Conservation (phyloP, 257 asterid genomes). For the Thymus quinquecostatus region DNA sequence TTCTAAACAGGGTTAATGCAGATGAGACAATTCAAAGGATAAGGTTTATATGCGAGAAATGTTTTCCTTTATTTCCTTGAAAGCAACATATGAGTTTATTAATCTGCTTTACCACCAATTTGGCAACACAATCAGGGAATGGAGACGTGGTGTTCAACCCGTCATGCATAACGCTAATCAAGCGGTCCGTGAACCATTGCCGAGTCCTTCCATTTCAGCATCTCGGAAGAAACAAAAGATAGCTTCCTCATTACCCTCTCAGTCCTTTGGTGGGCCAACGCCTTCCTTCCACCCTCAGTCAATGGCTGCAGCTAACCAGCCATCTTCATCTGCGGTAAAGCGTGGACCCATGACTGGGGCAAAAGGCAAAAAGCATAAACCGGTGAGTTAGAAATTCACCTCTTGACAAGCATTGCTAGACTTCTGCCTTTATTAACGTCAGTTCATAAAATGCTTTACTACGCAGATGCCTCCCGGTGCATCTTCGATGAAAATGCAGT, state of each 20-base stretch:
- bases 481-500: conserved; percentile 70
- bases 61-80: conserved; percentile 23
- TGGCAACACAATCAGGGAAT: conserved; percentile 54
- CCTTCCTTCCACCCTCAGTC: conserved; percentile 58
- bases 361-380: conserved; percentile 67
- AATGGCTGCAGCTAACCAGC: conserved; percentile 58
- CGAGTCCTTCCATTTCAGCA: conserved; percentile 72
- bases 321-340: conserved; percentile 64
- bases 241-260: conserved; percentile 57
- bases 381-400: conserved; percentile 53
- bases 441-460: conserved; percentile 25
- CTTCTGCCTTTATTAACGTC: conserved; percentile 22
- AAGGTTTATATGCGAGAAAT: conserved; percentile 46
- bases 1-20: conserved; percentile 68
- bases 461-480: conserved; percentile 63
- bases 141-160: conserved; percentile 67
- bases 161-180: conserved; percentile 54
- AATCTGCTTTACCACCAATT: conserved; percentile 25
- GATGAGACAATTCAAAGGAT: conserved; percentile 76
- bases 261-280: conserved; percentile 72
- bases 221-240: conserved; percentile 70
- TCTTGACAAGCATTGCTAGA: conserved; percentile 20
- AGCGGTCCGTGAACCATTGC: conserved; percentile 57
- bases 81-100: conserved; percentile 6
- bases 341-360: conserved; percentile 62